Evolutionary conservation across 2,329 filamentous ascomycete species (phyloP), one percentile per base, ranked within the genome.

Genomic region (Arthrinium puccinioides): DNA sequence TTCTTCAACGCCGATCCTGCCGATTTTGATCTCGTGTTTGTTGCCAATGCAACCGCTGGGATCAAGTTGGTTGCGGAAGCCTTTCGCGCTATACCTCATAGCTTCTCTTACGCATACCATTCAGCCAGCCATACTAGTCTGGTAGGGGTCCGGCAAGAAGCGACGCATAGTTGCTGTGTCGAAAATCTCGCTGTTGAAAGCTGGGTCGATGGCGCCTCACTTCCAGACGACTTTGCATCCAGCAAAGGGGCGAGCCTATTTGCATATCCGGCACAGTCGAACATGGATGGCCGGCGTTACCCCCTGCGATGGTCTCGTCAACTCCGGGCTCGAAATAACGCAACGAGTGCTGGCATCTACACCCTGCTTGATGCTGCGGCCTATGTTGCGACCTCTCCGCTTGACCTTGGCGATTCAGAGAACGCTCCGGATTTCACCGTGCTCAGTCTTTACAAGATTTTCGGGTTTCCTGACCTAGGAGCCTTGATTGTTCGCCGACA

Each of bases 211-310:
- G 61, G 67, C 18, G 42, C 50, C 9, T 42, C 48, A 21, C 49
- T 57, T 16, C 50, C 66, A 45, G 20, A 35, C n/a, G 37, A 53
- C 26, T 34, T 55, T 30, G 44, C 50, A 42, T 23, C 29, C 26
- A 32, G 43, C 33, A 28, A 37, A 24, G 29, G 52, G n/a, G 51
- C 60, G 19, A 56, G 62, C 11, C 45, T 76, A 1, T 87, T 97
- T 56, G 84, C 87, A 20, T 96, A 87, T 55, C 84, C 90, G 7
- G 89, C 82, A 2, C 90, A 97, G 56, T 96, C 89, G 21, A 95
- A 96, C 54, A 84, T 96, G 83, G 84, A 90, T 46, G 90, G 90
- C 3, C 74, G 72, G 16, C 77, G 86, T 37, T 70, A 87, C 41
- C 86, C 88, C 7, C 56, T 87, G 13, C 60, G 67, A 4, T 96